phyloP scores from a whole-genome alignment of 2,329 filamentous ascomycete species.

The Trichophyton equinum region DNA sequence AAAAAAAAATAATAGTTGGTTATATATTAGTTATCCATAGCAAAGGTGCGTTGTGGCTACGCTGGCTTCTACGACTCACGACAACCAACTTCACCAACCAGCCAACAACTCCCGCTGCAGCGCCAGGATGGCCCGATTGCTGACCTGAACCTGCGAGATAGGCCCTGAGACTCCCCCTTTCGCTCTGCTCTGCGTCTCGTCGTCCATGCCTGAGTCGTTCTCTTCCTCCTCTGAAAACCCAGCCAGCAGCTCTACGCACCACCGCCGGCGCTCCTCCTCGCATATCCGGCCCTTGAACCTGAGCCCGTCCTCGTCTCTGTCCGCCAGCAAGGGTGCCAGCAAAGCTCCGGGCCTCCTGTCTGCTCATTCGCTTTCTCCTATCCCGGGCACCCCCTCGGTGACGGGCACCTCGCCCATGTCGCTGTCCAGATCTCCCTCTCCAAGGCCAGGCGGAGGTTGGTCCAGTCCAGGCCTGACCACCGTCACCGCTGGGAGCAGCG shows the following conservation, averaged over 20 bases:
- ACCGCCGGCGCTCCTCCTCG: constrained; percentile 11
- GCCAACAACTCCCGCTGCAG: not conserved
- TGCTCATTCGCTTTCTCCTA: constrained; percentile 36
- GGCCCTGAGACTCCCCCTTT: not conserved
- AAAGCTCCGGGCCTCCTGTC: constrained; percentile 17
- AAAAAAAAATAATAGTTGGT: not conserved
- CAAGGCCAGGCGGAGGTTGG: constrained; percentile 75
- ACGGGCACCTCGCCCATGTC: constrained; percentile 55
- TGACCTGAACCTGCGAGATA: too few species aligned
- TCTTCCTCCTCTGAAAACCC: constrained; percentile 7
- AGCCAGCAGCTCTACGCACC: constrained; percentile 8
- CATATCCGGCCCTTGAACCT: constrained; percentile 8
- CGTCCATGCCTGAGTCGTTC: constrained; percentile 1
- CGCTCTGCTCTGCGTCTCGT: not conserved
- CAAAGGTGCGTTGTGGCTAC: not conserved
- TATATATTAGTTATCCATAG: not conserved
- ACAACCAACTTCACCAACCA: not conserved
- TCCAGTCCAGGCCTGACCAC: constrained; percentile 67
- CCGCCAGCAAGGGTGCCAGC: constrained; percentile 1
- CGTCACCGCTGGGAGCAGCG: constrained; percentile 46
- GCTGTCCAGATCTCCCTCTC: constrained; percentile 76
- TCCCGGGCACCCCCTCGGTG: constrained; percentile 47
- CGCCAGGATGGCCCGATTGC: not conserved
- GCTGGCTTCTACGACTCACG: not conserved
- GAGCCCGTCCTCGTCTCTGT: not conserved